Percentiles rank a stretch among this genome's conserved stretches.
Evolutionary conservation across 2,329 filamentous ascomycete species (phyloP).

Genomic region (Botrytis porri): DNA sequence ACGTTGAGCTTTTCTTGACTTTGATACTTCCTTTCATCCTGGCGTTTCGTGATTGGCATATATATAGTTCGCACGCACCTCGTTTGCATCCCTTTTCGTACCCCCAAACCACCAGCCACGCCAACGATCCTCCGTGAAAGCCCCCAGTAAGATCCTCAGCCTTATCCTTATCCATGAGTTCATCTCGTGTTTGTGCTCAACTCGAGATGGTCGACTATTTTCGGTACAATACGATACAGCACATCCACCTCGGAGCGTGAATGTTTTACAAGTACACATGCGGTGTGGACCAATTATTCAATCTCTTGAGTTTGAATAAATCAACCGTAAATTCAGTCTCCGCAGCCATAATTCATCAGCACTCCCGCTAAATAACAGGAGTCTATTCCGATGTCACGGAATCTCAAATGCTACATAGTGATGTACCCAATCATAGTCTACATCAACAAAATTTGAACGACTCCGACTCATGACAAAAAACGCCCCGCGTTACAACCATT

Average conservation of each 20-base stretch:
- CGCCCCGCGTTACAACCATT: slow-evolving; percentile 5
- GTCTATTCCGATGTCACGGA: slow-evolving; percentile 8
- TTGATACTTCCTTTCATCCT: neutral
- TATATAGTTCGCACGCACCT: neutral
- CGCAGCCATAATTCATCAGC: neutral
- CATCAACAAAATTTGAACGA: neutral
- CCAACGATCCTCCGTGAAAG: neutral
- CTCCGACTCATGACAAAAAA: neutral
- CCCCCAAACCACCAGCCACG: neutral
- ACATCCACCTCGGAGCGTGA: neutral
- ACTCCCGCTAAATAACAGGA: neutral
- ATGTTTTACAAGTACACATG: slow-evolving; percentile 3
- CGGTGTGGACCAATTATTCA: neutral
- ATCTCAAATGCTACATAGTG: neutral
- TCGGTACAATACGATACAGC: neutral
- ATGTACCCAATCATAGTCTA: neutral
- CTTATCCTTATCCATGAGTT: slow-evolving; percentile 12
- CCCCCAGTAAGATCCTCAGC: slow-evolving; percentile 6
- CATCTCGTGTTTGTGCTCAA: slow-evolving; percentile 13
- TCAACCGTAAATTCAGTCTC: neutral
- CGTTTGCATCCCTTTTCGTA: slow-evolving; percentile 9
- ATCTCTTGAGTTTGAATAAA: neutral
- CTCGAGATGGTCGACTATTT: neutral
- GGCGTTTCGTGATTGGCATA: neutral
- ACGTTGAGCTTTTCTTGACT: neutral